These are phyloP conservation scores for Hypoxylon sp. DNA, from an alignment of 2,329 filamentous ascomycete species.

Conservation along the genomic window DNA sequence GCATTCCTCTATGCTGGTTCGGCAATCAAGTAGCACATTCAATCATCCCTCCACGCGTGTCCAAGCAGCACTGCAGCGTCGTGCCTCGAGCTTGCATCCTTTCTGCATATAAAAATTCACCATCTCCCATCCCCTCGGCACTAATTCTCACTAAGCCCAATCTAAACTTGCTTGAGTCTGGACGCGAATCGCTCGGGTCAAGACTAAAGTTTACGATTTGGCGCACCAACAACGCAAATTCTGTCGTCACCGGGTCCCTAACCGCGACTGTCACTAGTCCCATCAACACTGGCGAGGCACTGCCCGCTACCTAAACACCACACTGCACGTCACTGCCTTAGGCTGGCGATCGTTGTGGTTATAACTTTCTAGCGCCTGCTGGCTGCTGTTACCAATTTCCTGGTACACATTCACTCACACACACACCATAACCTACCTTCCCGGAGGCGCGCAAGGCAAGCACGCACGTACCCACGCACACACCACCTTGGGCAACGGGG, in stretches of 20 bases:
- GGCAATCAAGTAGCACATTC: conserved; percentile 48
- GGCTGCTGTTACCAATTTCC: conserved; percentile 18
- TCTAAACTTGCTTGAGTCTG: conserved; percentile 50
- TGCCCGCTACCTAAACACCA: conserved; percentile 33
- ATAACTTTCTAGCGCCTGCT: conserved; percentile 6
- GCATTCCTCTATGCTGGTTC: conserved; percentile 47
- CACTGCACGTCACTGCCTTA: conserved; percentile 46
- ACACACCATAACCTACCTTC: conserved; percentile 7
- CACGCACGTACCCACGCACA: conserved; percentile 23
- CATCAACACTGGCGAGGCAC: conserved; percentile 38
- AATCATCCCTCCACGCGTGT: conserved; percentile 46
- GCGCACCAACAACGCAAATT: conserved; percentile 44
- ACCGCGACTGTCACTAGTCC: conserved; percentile 42
- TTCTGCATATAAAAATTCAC: conserved; percentile 53
- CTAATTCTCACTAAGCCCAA: conserved; percentile 55
- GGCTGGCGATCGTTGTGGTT: conserved; percentile 35
- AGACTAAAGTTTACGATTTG: conserved; percentile 45
- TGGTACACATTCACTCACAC: conserved; percentile 14
- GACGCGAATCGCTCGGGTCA: conserved; percentile 44
- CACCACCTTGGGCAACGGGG: conserved; percentile 1
- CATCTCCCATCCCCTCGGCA: conserved; percentile 51
- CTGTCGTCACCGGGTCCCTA: conserved; percentile 46
- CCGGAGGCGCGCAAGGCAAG: conserved; percentile 18
- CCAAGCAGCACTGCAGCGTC: conserved; percentile 48
- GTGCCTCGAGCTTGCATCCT: conserved; percentile 51